These are phyloP conservation scores for Mortierella alpina DNA, from an alignment of 192 early-diverging fungal genomes.

Conservation along the genomic window DNA sequence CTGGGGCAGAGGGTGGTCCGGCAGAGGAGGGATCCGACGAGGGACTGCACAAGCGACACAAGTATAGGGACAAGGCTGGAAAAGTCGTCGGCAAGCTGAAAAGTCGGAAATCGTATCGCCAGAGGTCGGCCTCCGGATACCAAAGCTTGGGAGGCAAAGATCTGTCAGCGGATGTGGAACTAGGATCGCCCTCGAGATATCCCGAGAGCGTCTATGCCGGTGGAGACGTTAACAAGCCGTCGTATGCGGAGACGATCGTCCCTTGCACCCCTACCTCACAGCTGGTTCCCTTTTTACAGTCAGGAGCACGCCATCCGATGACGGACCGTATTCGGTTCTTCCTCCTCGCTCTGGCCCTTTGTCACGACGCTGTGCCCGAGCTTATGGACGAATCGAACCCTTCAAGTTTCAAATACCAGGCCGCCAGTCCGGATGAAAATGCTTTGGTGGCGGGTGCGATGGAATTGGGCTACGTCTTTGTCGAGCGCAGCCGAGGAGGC, in stretches of 20 bases:
- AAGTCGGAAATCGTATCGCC: conserved; percentile 16
- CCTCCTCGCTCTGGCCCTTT: conserved; percentile 79
- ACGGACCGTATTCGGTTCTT: conserved; percentile 71
- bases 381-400: conserved; percentile 65
- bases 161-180: conserved; percentile 17
- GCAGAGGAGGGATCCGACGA: not conserved
- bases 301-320: conserved; percentile 53
- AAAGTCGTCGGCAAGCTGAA: conserved; percentile 34
- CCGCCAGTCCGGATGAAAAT: conserved; percentile 86
- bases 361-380: conserved; percentile 86
- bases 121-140: conserved; percentile 27
- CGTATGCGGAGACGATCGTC: conserved; percentile 40
- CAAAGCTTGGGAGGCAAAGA: conserved; percentile 33
- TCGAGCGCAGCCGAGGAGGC: conserved; percentile 64
- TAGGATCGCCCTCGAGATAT: conserved; percentile 8
- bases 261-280: conserved; percentile 54
- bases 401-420: conserved; percentile 77
- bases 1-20: conserved; percentile 3
- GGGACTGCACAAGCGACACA: conserved; percentile 10
- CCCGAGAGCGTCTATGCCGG: conserved; percentile 34
- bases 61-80: conserved; percentile 46
- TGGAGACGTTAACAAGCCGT: conserved; percentile 23
- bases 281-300: conserved; percentile 33
- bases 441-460: conserved; percentile 83
- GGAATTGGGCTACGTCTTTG: conserved; percentile 77